phyloP scores from a whole-genome alignment of 1,139 yeast genomes.

The Yamadazyma diospyri region DNA sequence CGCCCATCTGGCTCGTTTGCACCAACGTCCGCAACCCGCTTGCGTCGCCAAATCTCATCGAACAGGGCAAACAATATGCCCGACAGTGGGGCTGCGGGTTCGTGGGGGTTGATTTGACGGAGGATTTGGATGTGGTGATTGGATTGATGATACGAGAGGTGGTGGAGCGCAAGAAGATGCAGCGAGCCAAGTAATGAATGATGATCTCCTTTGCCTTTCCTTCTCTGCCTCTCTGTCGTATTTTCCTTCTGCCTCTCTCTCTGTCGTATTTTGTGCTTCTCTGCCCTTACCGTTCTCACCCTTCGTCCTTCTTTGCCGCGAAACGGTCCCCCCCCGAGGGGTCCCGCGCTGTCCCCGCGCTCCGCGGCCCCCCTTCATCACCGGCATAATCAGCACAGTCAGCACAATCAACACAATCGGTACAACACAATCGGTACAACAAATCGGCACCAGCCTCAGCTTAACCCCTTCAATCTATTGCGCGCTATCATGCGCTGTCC shows the following conservation, averaged over 20 bases:
- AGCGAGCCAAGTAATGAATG: constrained; percentile 5
- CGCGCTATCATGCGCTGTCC: constrained; percentile 18
- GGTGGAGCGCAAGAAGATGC: constrained; percentile 39
- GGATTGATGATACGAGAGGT: constrained; percentile 59
- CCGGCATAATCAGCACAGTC: no score
- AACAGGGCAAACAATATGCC: constrained; percentile 55
- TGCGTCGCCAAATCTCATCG: constrained; percentile 56
- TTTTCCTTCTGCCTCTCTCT: background rate
- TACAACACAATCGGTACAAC: no score
- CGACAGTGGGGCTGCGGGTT: constrained; percentile 62
- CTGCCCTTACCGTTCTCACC: no score
- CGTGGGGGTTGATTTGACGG: constrained; percentile 49
- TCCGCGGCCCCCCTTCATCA: no score
- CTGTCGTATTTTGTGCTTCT: no score
- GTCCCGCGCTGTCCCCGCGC: no score
- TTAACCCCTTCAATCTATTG: no score
- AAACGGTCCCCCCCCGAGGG: no score
- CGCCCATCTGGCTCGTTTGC: constrained; percentile 66
- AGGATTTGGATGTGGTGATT: constrained; percentile 52
- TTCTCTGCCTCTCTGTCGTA: background rate
- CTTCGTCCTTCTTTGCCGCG: no score
- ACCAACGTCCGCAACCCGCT: constrained; percentile 55
- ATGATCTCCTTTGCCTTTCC: background rate
- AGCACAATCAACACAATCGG: no score
- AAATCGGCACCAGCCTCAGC: no score